Conservation (phyloP, 495 filamentous ascomycete species). For the Pyrenula aspistea region DNA sequence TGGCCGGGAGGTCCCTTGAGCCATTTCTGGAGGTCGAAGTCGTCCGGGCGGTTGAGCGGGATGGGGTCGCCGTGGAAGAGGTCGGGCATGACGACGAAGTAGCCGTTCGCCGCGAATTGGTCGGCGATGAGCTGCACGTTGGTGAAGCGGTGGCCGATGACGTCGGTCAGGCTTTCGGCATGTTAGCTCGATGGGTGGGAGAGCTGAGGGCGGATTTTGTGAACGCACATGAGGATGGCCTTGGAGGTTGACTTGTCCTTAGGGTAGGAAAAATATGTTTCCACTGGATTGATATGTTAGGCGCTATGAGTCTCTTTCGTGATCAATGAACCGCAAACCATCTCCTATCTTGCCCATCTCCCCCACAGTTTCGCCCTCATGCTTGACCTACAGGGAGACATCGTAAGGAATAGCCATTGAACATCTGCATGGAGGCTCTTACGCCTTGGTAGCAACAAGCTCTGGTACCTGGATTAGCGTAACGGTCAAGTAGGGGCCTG, state of each 20-base stretch:
- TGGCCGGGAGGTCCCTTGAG: conserved; percentile 37
- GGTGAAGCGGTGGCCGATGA: conserved; percentile 20
- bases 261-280: conserved; percentile 19
- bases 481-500: not conserved
- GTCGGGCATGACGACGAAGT: conserved; percentile 57
- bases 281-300: conserved; percentile 6
- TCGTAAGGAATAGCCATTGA: not conserved
- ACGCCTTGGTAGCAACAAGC: conserved; percentile 1
- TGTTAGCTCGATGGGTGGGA: conserved; percentile 57
- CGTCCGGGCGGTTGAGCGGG: conserved; percentile 14
- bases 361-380: conserved; percentile 19
- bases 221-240: conserved; percentile 16
- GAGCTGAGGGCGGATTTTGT: conserved; percentile 46
- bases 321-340: conserved; percentile 6
- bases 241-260: conserved; percentile 13
- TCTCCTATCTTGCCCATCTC: conserved; percentile 13
- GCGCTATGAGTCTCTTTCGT: not conserved
- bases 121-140: conserved; percentile 44
- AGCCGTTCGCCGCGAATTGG: conserved; percentile 66
- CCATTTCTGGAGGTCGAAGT: conserved; percentile 19
- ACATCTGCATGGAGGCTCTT: not conserved
- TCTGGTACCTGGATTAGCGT: not conserved
- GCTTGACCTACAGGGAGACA: conserved; percentile 6
- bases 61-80: conserved; percentile 24
- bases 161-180: conserved; percentile 33